Percentiles rank a stretch among this genome's conserved stretches.
Conservation (phyloP, 768 basidiomycete species). For the Boletus insuetus region DNA sequence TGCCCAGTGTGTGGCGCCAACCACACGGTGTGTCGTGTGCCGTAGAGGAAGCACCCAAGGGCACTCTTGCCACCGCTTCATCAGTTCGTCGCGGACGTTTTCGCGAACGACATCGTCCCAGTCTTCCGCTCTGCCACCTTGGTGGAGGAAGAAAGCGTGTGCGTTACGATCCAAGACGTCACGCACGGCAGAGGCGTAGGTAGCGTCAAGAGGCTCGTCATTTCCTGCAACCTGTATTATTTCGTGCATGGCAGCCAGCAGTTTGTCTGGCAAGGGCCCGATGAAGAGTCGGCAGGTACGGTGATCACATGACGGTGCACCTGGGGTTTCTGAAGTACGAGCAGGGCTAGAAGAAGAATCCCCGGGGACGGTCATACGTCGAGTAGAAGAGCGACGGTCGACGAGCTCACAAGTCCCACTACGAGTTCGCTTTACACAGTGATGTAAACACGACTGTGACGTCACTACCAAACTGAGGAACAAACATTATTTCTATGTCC, state of each 20-base stretch:
- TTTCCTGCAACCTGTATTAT: conserved; percentile 14
- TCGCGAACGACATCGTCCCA: conserved; percentile 61
- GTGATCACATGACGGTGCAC: conserved; percentile 5
- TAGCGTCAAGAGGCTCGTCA: conserved; percentile 36
- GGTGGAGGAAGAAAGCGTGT: conserved; percentile 56
- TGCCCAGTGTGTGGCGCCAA: conserved; percentile 49
- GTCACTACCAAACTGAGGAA: conserved; percentile 8
- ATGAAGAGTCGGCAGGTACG: conserved; percentile 61
- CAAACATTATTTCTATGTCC: no score
- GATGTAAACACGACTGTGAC: conserved; percentile 14
- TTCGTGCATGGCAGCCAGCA: conserved; percentile 42
- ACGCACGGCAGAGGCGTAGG: conserved; percentile 31
- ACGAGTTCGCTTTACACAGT: neutral
- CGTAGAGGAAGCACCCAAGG: conserved; percentile 57
- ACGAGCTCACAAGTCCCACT: neutral
- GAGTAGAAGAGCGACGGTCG: neutral
- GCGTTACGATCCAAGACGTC: conserved; percentile 55
- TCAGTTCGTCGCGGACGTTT: conserved; percentile 53
- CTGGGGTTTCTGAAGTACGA: neutral
- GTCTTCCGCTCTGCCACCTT: conserved; percentile 63
- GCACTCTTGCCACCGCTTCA: conserved; percentile 59
- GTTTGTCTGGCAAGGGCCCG: conserved; percentile 71
- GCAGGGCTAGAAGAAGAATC: neutral
- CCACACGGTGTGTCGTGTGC: conserved; percentile 14
- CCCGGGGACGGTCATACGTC: conserved; percentile 13